Conservation (phyloP, 208 protist species). For the Trypanosoma melophagium region DNA sequence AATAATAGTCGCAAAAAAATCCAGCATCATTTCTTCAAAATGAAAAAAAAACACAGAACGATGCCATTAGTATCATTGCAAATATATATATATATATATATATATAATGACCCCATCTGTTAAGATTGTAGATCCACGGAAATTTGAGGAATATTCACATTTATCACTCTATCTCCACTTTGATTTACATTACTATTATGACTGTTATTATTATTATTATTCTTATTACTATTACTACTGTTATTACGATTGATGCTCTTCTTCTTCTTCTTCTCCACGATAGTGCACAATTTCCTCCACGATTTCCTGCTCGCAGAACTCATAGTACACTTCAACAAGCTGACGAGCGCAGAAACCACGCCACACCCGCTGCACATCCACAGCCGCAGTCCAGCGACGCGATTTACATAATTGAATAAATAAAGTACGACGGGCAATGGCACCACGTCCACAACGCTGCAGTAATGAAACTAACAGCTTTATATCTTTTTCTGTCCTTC, state of each 20-base stretch:
- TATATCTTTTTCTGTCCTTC: neutral
- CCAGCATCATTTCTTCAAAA: too few relatives aligned
- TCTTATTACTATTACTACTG: neutral
- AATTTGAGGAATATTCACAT: too few relatives aligned
- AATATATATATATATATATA: too few relatives aligned
- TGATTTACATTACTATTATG: too few relatives aligned
- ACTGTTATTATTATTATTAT: too few relatives aligned
- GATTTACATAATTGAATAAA: neutral
- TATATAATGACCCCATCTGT: too few relatives aligned
- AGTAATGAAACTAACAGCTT: conserved; percentile 2
- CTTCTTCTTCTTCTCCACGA: neutral
- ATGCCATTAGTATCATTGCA: too few relatives aligned
- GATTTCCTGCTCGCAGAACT: conserved; percentile 45
- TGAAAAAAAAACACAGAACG: too few relatives aligned
- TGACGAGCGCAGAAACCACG: conserved; percentile 48
- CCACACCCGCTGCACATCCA: conserved; percentile 50
- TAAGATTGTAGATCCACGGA: too few relatives aligned
- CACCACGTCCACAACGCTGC: conserved; percentile 20
- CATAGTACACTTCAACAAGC: conserved; percentile 56
- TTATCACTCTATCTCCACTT: too few relatives aligned
- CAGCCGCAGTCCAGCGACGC: conserved; percentile 32
- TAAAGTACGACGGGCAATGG: neutral
- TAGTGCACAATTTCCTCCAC: conserved; percentile 23
- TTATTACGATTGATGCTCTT: neutral
- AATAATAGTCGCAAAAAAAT: too few relatives aligned